Evolutionary conservation across 139 green algal species (phyloP).

Genomic region (Desmodesmus armatus): DNA sequence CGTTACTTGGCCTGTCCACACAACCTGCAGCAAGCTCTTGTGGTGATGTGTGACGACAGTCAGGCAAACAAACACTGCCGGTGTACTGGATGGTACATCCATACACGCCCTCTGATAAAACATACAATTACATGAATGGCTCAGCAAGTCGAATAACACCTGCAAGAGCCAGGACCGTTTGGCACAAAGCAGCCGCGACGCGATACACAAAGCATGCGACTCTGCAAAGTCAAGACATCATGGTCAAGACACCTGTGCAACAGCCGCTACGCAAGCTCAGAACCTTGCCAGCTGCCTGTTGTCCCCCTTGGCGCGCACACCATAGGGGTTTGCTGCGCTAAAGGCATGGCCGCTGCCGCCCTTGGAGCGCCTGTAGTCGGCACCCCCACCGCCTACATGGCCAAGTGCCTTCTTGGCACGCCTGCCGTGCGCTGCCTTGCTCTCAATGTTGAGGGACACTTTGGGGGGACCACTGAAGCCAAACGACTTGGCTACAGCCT

Average conservation of each 20-base stretch:
- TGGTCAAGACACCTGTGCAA: not conserved
- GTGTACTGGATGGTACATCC: too few relatives aligned
- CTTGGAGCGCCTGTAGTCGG: slow-evolving; percentile 56
- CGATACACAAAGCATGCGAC: too few relatives aligned
- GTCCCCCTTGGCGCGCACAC: slow-evolving; percentile 72
- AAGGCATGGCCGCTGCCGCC: slow-evolving; percentile 83
- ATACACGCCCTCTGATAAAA: too few relatives aligned
- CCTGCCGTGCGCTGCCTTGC: slow-evolving; percentile 77
- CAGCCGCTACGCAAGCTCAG: too few relatives aligned
- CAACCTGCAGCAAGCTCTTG: too few relatives aligned
- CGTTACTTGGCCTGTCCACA: too few relatives aligned
- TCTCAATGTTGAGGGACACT: slow-evolving; percentile 94
- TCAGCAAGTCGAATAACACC: too few relatives aligned
- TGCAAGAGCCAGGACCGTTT: too few relatives aligned
- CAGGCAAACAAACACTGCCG: too few relatives aligned
- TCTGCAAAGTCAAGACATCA: not conserved
- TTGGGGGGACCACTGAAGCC: slow-evolving; percentile 91
- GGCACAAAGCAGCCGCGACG: too few relatives aligned
- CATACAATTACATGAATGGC: too few relatives aligned
- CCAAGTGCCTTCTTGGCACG: slow-evolving; percentile 68
- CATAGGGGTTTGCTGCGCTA: slow-evolving; percentile 90
- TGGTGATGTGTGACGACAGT: too few relatives aligned
- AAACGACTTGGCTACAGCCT: slow-evolving; percentile 91
- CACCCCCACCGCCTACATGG: slow-evolving; percentile 23
- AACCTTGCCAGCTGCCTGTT: slow-evolving; percentile 81